Evolutionary conservation across 345 rosid species (phyloP), one percentile per base, ranked within the genome.

Genomic region (Arabidopsis thaliana): DNA sequence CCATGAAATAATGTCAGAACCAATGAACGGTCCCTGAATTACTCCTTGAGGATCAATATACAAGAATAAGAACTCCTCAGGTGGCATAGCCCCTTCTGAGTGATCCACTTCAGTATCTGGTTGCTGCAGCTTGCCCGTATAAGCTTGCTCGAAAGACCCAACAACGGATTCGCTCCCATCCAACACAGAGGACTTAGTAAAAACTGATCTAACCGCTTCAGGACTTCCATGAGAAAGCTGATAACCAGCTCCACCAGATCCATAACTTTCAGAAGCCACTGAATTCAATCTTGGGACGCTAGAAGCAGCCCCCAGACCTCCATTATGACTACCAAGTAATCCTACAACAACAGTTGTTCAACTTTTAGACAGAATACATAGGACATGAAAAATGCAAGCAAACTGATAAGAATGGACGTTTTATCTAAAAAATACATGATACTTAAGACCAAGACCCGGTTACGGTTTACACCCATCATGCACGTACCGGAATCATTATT

Each of bases 31-130:
- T 69, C 97, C 98, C 84, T 93, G 96, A 59, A 84, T 83, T 32
- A 69, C 84, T 59, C 96, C 94, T 77, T 88, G 90, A 78, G 98
- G 98, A 86, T 93, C 97, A 75, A 88, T 81, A 78, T 93, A 93
- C 78, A 59, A 34, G 77, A 94, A 85, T 81, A 73, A 84, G 52
- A 87, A 76, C 73, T 91, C 94, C 69, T 89, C 96, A 11, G 83
- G 82, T 11, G 80, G 82, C 40, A 64, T 71, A 63, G 20, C 65
- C 65, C 78, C 74, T 61, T 71, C 82, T 32, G 71, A 65, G 38
- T 42, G 58, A 57, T 65, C 65, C 65, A 38, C 59, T 59, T 70
- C 77, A 41, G 20, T 36, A 59, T 63, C 69, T 52, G 67, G 46
- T 64, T 69, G 76, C 64, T 79, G 75, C 68, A 69, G 70, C 36